Base-by-base conservation (phyloP, 306 rosid species). In the Cyclanthera cordifolia region DNA sequence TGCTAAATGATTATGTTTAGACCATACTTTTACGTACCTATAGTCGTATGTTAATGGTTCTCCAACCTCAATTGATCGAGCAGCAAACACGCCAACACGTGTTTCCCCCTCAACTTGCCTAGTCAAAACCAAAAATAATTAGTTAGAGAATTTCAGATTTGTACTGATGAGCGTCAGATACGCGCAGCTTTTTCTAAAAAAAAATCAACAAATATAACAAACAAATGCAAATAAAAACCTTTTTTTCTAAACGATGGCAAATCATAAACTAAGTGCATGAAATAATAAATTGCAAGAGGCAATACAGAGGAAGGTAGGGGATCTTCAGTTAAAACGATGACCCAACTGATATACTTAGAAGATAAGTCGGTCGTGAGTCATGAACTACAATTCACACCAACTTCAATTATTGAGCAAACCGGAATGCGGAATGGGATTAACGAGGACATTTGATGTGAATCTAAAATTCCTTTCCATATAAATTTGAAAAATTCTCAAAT, bases 41-140 rank as follows among this genome's bases (percentile, higher is more conserved):
- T 93, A 93, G 79, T 93, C 94, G 7, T 89, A 93, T 28, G 98
- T 93, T 61, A 93, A 79, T 1, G 91, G 82, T 77, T 93, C 96
- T 70, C 95, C 99, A n/a, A 76, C 75, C 71, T 85, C 80, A 51
- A 89, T 80, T 54, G 88, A 76, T 72, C 88, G 86, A 25, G 89
- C 81, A 73, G 94, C 96, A 79, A 89, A 88, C 67, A 91, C 88
- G 64, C 97, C 95, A 3, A 86, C 90, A 4, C 90, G 96, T 3
- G 89, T 83, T 82, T 93, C 98, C 67, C 96, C 94, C 67, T 89
- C 98, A 48, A 86, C 94, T 83, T 93, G 88, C 96, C 98, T 93
- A 75, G 51, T 76, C 72, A 73, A 79, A 78, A 78, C 7, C 9
- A 23, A 23, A 71, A 30, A 32, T 7, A 30, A 8, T 46, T 46